These are phyloP conservation scores for Cardiospermum halicacabum DNA, from an alignment of 345 rosid genomes.

Conservation along the genomic window DNA sequence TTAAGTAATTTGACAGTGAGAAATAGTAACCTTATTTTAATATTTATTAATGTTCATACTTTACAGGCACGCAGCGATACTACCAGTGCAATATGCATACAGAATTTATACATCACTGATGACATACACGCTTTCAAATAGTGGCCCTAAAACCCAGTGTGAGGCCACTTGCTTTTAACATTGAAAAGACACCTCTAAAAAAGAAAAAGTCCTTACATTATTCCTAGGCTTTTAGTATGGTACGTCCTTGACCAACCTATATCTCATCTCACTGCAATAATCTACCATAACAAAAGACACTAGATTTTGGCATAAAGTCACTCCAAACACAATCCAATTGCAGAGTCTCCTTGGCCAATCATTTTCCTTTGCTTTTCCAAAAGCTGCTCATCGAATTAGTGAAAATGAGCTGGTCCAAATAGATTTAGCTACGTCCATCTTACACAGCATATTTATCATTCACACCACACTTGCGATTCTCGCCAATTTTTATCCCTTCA, in stretches of 20 bases:
- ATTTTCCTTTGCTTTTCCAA: background rate
- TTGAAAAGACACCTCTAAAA: too few species aligned
- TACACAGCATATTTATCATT: conserved; percentile 8
- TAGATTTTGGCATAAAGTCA: conserved; percentile 16
- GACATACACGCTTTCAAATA: too few species aligned
- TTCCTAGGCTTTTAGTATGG: background rate
- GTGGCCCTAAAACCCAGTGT: too few species aligned
- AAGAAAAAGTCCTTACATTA: too few species aligned
- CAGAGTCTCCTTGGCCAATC: conserved; percentile 9
- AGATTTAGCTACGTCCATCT: background rate
- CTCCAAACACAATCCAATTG: conserved; percentile 2
- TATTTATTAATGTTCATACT: too few species aligned
- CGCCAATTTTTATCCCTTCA: too few species aligned
- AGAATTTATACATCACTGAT: too few species aligned
- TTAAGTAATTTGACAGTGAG: too few species aligned
- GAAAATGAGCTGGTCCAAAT: conserved; percentile 3
- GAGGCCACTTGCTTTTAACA: too few species aligned
- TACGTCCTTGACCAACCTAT: conserved; percentile 8
- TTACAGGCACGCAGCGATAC: too few species aligned
- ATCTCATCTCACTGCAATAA: conserved; percentile 4
- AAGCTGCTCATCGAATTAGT: conserved; percentile 4
- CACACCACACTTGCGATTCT: background rate
- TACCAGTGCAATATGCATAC: too few species aligned
- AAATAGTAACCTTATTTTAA: too few species aligned
- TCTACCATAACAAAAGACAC: conserved; percentile 10